Evolutionary conservation across 1,139 yeast species (phyloP).

Genomic region (Yamadazyma mexicana): DNA sequence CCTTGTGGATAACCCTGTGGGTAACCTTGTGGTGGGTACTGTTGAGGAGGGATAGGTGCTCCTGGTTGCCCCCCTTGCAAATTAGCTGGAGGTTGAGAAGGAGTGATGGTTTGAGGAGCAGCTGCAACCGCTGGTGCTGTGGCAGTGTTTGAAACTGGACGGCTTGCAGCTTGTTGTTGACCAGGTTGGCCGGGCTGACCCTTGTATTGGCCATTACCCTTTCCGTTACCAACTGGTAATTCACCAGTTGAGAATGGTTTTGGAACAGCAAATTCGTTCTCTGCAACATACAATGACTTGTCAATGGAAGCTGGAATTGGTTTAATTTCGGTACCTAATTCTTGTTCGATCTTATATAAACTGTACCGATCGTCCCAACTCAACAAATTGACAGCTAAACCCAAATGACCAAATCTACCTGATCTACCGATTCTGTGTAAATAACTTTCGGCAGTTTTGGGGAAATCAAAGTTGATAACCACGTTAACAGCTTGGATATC

Average conservation of each 20-base stretch:
- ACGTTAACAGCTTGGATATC: slow-evolving; percentile 99
- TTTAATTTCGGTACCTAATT: slow-evolving; percentile 94
- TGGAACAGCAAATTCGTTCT: slow-evolving; percentile 74
- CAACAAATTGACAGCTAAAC: slow-evolving; percentile 94
- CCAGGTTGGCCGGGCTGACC: slow-evolving; percentile 46
- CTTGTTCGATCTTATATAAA: slow-evolving; percentile 93
- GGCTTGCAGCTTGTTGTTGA: slow-evolving; percentile 12
- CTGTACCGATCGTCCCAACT: slow-evolving; percentile 96
- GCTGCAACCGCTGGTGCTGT: slow-evolving; percentile 14
- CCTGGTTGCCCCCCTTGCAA: slow-evolving; percentile 3
- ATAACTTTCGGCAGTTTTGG: slow-evolving; percentile 96
- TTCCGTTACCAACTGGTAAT: slow-evolving; percentile 55
- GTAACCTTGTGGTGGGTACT: slow-evolving; percentile 3
- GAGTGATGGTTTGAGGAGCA: slow-evolving; percentile 20
- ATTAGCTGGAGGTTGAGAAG: slow-evolving; percentile 9
- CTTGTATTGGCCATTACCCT: slow-evolving; percentile 42
- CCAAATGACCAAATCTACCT: slow-evolving; percentile 97
- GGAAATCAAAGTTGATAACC: slow-evolving; percentile 96
- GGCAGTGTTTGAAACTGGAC: slow-evolving; percentile 13
- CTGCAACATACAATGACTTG: slow-evolving; percentile 84
- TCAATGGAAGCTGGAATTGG: slow-evolving; percentile 94
- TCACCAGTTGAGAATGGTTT: slow-evolving; percentile 81
- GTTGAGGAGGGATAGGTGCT: slow-evolving; percentile 4
- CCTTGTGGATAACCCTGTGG: slow-evolving; percentile 17
- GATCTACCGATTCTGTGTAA: slow-evolving; percentile 99